Conservation (phyloP, 2,329 filamentous ascomycete species). For the Endoconidiophora polonica region DNA sequence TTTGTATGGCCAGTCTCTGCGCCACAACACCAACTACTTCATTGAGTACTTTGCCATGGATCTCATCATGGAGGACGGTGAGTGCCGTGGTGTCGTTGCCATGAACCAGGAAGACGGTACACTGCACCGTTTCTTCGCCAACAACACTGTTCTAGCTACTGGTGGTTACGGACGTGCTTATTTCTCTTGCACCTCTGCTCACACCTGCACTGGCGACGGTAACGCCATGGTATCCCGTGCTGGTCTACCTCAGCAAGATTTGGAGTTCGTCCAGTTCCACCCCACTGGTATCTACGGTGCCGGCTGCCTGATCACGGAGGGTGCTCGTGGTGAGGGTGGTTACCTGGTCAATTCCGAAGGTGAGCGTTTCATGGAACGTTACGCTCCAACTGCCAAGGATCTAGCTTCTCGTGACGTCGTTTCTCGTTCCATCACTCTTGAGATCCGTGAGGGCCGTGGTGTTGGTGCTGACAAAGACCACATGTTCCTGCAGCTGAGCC, state of each 20-base stretch:
- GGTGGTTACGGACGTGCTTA: conserved; percentile 96
- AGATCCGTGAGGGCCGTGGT: conserved; percentile 94
- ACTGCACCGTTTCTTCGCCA: conserved; percentile 86
- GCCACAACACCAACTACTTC: conserved; percentile 99
- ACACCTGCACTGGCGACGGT: conserved; percentile 97
- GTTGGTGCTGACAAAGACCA: conserved; percentile 95
- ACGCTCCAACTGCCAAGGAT: conserved; percentile 95
- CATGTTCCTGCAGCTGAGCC: conserved; percentile 94
- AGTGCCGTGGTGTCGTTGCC: conserved; percentile 89
- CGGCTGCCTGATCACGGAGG: conserved; percentile 94
- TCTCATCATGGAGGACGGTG: conserved; percentile 91
- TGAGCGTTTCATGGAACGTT: conserved; percentile 98
- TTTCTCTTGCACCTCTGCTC: conserved; percentile 94
- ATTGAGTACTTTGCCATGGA: conserved; percentile 98
- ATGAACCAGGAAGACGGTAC: conserved; percentile 99
- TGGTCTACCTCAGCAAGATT: conserved; percentile 94
- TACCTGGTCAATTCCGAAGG: conserved; percentile 95
- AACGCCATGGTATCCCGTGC: conserved; percentile 99
- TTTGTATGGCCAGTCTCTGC: conserved; percentile 89
- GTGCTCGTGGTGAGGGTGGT: conserved; percentile 92
- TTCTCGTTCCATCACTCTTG: conserved; percentile 93
- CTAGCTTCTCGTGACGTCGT: conserved; percentile 91
- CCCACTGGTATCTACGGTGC: conserved; percentile 98
- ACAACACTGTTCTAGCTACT: conserved; percentile 92
- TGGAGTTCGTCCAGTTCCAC: conserved; percentile 99